Evolutionary conservation across 345 rosid genomes (phyloP).

Genomic region (Gossypium sturtianum): DNA sequence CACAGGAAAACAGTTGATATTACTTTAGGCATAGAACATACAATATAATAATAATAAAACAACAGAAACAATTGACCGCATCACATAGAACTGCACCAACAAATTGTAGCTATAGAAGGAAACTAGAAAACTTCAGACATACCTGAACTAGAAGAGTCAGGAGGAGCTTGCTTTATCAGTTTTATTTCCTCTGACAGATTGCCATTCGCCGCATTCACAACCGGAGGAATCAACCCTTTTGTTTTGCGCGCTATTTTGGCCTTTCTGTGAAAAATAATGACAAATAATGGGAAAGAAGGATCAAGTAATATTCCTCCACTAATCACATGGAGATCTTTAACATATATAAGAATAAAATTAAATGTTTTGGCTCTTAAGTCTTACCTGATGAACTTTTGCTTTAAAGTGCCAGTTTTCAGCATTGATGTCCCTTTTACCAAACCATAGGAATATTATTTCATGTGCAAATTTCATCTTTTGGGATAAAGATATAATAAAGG

Average conservation of each 20-base stretch:
- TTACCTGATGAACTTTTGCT: conserved; percentile 73
- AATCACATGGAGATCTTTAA: neutral
- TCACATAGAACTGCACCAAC: conserved; percentile 8
- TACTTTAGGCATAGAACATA: neutral
- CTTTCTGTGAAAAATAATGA: neutral
- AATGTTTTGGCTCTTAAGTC: conserved; percentile 4
- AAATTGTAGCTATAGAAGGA: conserved; percentile 1
- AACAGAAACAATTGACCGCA: neutral
- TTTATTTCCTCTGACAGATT: conserved; percentile 34
- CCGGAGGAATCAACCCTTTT: conserved; percentile 22
- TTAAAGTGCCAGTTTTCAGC: conserved; percentile 54
- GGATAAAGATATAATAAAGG: neutral
- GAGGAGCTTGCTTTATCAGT: conserved; percentile 26
- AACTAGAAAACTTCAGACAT: neutral
- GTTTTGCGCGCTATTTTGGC: conserved; percentile 21
- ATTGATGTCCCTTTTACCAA: conserved; percentile 42
- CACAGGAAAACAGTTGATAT: neutral
- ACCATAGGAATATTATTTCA: conserved; percentile 11
- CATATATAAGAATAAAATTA: neutral
- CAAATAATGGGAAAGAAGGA: neutral
- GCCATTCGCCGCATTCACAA: conserved; percentile 21
- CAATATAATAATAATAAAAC: neutral
- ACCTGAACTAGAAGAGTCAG: conserved; percentile 37
- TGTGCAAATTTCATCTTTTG: neutral
- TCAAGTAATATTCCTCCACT: neutral